Base-by-base conservation (phyloP, 371 early-diverging fungal genomes). In the Basidiobolus meristosporus region DNA sequence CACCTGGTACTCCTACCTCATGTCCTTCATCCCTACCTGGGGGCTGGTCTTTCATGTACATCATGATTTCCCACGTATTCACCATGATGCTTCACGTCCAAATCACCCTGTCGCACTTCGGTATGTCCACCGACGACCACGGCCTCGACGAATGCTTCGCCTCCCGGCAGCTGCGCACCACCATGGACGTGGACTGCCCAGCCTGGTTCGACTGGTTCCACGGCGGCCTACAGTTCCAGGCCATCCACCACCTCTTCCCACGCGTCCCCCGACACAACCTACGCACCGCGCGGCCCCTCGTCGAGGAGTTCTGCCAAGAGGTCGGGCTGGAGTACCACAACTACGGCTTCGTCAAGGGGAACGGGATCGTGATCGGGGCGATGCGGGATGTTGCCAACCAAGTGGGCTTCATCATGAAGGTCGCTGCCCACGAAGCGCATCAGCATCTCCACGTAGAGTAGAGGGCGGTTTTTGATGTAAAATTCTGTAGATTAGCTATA, bases 101-200 rank as follows among this genome's bases (percentile, higher is more conserved):
- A 63, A 89, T 95, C 53, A 90, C 93, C 2, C 67, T 95, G 28
- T 82, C 82, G 18, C 96, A 95, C 55, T 95, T 88, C 65, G 90
- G 86, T 43, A 95, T 95, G 96, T 74, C 81, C 14, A 85, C 85
- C 3, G 77, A 74, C 43, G 80, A 81, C 28, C 52, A 68, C 30
- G 75, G 75, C 14, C 71, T 74, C 0, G 52, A 62, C 21, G 88
- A 87, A 51, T 62, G 73, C 22, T 92, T 86, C 50, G 75, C 84
- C 1, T 79, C 73, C 30, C 77, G 79, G 51, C 80, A 75, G 63
- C 59, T 90, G 26, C 70, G 92, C 37, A 95, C 96, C 0, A 87
- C 88, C n/a, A 90, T 92, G 87, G 90, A 95, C 57, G 85, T 92
- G 0, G 85, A 88, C 44, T 95, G 96, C 58, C 86, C 92, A 10